These are phyloP conservation scores for Parietaria judaica DNA, from an alignment of 306 rosid species.

Conservation along the genomic window DNA sequence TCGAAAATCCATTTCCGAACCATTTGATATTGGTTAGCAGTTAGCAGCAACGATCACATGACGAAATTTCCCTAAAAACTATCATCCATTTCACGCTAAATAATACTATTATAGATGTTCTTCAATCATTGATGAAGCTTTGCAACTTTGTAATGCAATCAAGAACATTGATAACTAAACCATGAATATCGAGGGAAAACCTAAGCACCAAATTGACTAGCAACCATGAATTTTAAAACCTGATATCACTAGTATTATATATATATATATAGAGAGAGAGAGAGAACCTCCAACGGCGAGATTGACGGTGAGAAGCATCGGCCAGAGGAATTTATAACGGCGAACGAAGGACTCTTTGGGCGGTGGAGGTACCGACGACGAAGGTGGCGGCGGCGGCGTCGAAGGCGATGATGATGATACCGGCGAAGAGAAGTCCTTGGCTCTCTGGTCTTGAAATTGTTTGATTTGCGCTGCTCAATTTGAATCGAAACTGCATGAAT, in stretches of 20 bases:
- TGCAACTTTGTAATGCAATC: too few species aligned
- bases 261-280: conserved; percentile 9
- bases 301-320: conserved; percentile 73
- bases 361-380: conserved; percentile 38
- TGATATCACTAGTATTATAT: neutral
- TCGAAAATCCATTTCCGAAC: too few species aligned
- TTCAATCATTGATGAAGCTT: too few species aligned
- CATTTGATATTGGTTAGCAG: too few species aligned
- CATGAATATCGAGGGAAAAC: neutral
- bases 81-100: too few species aligned
- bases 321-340: conserved; percentile 76
- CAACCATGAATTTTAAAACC: conserved; percentile 10
- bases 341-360: conserved; percentile 64
- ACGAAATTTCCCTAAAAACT: too few species aligned
- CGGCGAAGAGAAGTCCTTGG: conserved; percentile 33
- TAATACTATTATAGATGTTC: too few species aligned
- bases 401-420: conserved; percentile 18
- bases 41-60: too few species aligned
- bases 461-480: conserved; percentile 36
- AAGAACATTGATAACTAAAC: neutral
- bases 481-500: too few species aligned
- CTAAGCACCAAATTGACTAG: neutral
- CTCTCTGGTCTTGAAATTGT: conserved; percentile 43
- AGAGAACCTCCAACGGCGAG: conserved; percentile 71
- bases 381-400: conserved; percentile 33